Conservation (phyloP, 768 basidiomycete species). For the Chlorophyllum brunneum region DNA sequence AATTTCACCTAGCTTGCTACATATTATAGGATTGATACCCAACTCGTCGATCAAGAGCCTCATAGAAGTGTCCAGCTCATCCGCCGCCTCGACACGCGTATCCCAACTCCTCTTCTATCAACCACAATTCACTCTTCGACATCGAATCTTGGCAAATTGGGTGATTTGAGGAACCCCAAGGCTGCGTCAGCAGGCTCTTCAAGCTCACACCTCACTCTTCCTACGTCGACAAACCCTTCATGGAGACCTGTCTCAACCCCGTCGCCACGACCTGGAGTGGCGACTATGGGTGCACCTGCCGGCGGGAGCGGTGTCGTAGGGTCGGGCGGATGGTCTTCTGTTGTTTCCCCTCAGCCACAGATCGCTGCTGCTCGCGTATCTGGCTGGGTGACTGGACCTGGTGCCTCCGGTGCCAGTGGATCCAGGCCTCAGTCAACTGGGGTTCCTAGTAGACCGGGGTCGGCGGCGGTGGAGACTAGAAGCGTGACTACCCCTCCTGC, state of each 20-base stretch:
- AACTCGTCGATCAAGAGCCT: conserved; percentile 91
- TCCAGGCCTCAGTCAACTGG: neutral
- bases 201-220: neutral
- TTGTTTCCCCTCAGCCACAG: conserved; percentile 7
- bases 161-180: conserved; percentile 42
- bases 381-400: neutral
- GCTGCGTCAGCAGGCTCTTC: neutral
- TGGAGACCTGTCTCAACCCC: conserved; percentile 12
- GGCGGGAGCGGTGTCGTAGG: neutral
- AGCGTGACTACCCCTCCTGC: conserved; percentile 14
- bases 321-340: neutral
- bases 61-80: conserved; percentile 80
- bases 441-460: neutral
- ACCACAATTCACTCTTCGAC: conserved; percentile 22
- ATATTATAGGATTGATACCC: conserved; percentile 78
- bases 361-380: neutral
- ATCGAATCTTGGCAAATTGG: conserved; percentile 56
- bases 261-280: neutral
- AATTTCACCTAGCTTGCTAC: conserved; percentile 53
- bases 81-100: conserved; percentile 76
- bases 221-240: neutral
- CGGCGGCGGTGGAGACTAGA: conserved; percentile 3
- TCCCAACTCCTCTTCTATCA: conserved; percentile 73
- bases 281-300: neutral
- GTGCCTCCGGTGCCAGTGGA: neutral